Base-by-base conservation (phyloP, 441 rosid species). In the Pelargonium citronellum region DNA sequence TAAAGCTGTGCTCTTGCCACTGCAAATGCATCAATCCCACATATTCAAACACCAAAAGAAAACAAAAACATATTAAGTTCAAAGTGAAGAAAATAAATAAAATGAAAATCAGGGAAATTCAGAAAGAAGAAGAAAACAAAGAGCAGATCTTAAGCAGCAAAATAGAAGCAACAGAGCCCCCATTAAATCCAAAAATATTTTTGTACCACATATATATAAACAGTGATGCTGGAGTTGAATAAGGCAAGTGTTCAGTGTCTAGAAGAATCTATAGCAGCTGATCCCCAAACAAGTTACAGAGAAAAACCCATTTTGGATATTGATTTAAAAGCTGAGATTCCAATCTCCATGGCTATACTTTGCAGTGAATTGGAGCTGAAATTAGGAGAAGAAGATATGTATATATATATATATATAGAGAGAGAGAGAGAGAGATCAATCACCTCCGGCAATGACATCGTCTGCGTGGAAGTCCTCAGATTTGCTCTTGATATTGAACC, bases 401-500 rank as follows among this genome's bases (percentile, higher is more conserved):
- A n/a, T n/a, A n/a, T n/a, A n/a, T n/a, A n/a, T n/a, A n/a, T n/a
- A n/a, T n/a, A n/a, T n/a, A n/a, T n/a, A 0, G 53, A 47, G 13
- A n/a, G 11, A 16, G 0, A 43, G 8, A 13, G 34, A 19, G 49
- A 55, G 9, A 60, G 49, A 22, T 19, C 62, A 71, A 47, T 79
- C 79, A 94, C 98, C 96, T 82, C 84, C 82, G 71, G 75, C 27
- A 78, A 12, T 13, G 15, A 78, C 86, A 82, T 81, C 82, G 74
- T 80, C 84, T 7, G 99, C 90, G 79, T 87, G 95, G 77, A 89
- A 92, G 47, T 95, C 97, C 83, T 90, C 89, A 64, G 78, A 81
- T 87, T 90, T 90, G 84, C 90, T 83, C 86, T 84, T 90, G 83
- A 91, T 86, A 74, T 88, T 92, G 82, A 95, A 85, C 98, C 88